A percentile compares a stretch with the other conserved stretches of the same genome.
These are phyloP conservation scores for Backusella sp. DNA, from an alignment of 192 early-diverging fungal genomes.

Conservation along the genomic window DNA sequence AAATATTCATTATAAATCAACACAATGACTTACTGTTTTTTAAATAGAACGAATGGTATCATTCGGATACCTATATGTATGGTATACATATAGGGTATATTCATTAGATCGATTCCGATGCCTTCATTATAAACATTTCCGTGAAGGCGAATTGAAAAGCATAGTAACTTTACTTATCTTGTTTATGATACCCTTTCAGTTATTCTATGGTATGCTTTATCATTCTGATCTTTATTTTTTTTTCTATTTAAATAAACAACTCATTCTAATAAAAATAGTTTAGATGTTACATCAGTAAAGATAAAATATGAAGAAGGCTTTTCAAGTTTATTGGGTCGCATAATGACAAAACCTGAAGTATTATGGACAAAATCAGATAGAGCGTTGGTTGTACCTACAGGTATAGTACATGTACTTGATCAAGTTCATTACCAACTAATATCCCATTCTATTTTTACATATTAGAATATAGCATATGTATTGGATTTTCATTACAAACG, in stretches of 20 bases:
- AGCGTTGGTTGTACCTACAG: slow-evolving; percentile 25
- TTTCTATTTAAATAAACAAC: not conserved
- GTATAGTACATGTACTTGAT: not conserved
- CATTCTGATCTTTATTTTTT: not conserved
- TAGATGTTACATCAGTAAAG: slow-evolving; percentile 27
- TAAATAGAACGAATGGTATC: slow-evolving; percentile 27
- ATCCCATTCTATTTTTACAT: not conserved
- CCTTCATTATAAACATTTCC: slow-evolving; percentile 16
- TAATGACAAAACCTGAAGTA: slow-evolving; percentile 24
- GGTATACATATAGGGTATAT: slow-evolving; percentile 28
- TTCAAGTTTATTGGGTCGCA: slow-evolving; percentile 6
- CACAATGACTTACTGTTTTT: slow-evolving; percentile 20
- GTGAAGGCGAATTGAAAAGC: slow-evolving; percentile 32
- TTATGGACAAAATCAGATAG: slow-evolving; percentile 31
- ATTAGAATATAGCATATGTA: slow-evolving; percentile 38
- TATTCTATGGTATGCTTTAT: slow-evolving; percentile 28
- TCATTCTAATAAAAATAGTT: not conserved
- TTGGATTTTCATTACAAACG: slow-evolving; percentile 42
- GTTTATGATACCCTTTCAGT: slow-evolving; percentile 32
- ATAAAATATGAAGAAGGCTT: slow-evolving; percentile 43
- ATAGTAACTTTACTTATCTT: slow-evolving; percentile 31
- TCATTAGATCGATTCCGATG: slow-evolving; percentile 31
- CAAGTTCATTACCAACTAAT: not conserved
- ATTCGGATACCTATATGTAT: slow-evolving; percentile 26
- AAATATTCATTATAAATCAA: slow-evolving; percentile 17